Base-by-base conservation (phyloP, 2,329 filamentous ascomycete genomes). In the Tolypocladium pustulatum region DNA sequence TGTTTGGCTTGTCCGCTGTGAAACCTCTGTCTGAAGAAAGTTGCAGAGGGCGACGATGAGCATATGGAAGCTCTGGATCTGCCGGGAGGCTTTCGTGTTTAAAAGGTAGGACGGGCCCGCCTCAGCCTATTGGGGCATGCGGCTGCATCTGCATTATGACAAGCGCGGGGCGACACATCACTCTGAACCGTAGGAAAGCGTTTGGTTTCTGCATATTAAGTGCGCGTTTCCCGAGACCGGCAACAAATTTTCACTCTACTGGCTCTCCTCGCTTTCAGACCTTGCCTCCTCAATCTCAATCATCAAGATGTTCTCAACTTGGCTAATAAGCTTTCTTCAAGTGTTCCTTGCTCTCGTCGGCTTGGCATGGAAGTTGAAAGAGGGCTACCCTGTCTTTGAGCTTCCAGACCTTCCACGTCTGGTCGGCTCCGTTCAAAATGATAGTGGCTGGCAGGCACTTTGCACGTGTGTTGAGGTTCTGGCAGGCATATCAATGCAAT, bases 321-420 rank as follows among this genome's bases (percentile, higher is more conserved):
- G 46, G 41, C n/a, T 37, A 1, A 46, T 62, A 30, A 55, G 22
- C 27, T 12, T 62, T 12, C 61, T 62, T 15, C 61, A 62, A 36
- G 17, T 51, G 20, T 43, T 40, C n/a, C 3, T 62, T 22, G 51
- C 25, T 12, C 30, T 51, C 17, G 22, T 51, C 1, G 61, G 59
- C 46, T 38, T 58, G 17, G 20, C 52, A 12, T 61, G 61, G 59
- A 62, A 62, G 40, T 6, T 38, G 36, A 37, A 37, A 15, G 57
- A 59, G 27, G 59, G 59, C 22, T 61, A 52, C 41, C 56, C 58
- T 1, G 41, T 59, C n/a, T 13, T 59, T 0, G 40, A 59, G 20
- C 10, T 49, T 17, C 38, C 54, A 8, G 17, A 34, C 34, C 17
- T 54, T 1, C 10, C 38, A 9, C 56, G 27, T 36, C 51, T 56